These are phyloP conservation scores for Xylariaceae sp. DNA, from an alignment of 2,329 filamentous ascomycete genomes.

Conservation along the genomic window DNA sequence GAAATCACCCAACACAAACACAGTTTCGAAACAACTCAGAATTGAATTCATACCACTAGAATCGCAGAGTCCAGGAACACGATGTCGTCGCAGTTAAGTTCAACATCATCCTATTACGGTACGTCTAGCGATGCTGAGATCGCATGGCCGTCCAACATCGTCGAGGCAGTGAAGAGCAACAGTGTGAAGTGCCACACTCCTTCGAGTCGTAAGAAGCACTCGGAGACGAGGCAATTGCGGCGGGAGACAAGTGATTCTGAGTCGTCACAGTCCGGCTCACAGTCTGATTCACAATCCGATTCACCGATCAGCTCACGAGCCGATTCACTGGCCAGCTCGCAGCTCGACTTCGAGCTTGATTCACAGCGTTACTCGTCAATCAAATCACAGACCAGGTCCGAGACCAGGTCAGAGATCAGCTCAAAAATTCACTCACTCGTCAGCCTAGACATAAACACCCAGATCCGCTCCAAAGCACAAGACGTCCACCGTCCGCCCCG, in stretches of 20 bases:
- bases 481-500: background rate
- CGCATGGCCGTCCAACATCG: conserved; percentile 1
- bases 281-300: too few species aligned
- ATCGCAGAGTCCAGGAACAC: background rate
- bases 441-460: too few species aligned
- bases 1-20: background rate
- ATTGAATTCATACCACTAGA: too few species aligned
- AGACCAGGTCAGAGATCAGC: background rate
- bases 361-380: too few species aligned
- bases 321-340: too few species aligned
- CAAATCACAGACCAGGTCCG: background rate
- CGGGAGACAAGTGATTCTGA: too few species aligned
- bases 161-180: conserved; percentile 8
- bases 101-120: background rate
- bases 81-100: background rate
- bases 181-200: conserved; percentile 2
- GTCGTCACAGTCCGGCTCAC: too few species aligned
- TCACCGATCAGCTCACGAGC: too few species aligned
- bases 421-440: background rate
- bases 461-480: too few species aligned
- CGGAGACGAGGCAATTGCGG: background rate
- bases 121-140: background rate
- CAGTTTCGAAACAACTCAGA: too few species aligned
- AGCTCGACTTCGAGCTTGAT: too few species aligned
- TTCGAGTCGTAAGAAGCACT: too few species aligned